Conservation (phyloP, 169 alveolate genomes). For the Perkinsus chesapeaki region DNA sequence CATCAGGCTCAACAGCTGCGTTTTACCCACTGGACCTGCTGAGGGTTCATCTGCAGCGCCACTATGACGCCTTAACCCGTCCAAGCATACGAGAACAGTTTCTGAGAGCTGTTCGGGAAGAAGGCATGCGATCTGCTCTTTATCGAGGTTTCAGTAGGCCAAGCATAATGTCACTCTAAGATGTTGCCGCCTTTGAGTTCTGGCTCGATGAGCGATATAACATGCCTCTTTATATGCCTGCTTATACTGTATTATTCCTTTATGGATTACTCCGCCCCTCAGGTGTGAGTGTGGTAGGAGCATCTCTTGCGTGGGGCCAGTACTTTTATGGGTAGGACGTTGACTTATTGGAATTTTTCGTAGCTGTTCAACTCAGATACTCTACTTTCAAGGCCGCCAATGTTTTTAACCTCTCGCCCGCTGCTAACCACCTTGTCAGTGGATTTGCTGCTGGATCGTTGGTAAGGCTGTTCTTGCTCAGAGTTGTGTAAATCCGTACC, state of each 20-base stretch:
- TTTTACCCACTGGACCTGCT: neutral
- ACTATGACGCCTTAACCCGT: neutral
- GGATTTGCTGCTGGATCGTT: neutral
- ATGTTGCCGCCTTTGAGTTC: too few species aligned
- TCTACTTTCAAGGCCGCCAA: neutral
- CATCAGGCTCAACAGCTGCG: neutral
- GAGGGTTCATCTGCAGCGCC: neutral
- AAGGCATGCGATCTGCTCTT: neutral
- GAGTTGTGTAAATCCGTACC: too few species aligned
- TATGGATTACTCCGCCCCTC: too few species aligned
- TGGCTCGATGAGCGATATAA: too few species aligned
- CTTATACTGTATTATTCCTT: too few species aligned
- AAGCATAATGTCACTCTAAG: too few species aligned
- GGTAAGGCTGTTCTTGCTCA: too few species aligned
- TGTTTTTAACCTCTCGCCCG: neutral
- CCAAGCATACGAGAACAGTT: neutral
- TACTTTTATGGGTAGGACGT: neutral
- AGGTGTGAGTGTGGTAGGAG: neutral
- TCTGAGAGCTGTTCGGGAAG: neutral
- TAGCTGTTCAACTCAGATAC: neutral
- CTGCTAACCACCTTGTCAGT: neutral
- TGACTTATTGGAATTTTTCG: neutral
- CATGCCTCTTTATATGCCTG: too few species aligned
- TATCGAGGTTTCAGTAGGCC: neutral
- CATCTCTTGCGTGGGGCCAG: neutral